Conservation (phyloP, 805 yeast species). For the Kazachstania psychrophila region DNA sequence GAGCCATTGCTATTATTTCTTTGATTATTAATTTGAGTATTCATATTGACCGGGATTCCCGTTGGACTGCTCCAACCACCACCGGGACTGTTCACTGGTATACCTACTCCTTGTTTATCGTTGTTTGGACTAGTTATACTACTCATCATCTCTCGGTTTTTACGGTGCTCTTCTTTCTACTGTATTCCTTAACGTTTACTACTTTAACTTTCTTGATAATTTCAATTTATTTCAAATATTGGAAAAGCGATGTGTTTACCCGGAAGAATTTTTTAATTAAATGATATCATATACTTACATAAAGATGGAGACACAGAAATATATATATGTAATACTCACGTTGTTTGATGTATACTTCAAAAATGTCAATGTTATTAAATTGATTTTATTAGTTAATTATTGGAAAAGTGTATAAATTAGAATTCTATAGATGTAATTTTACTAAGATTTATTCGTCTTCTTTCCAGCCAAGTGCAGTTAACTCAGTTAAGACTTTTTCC, state of each 20-base stretch:
- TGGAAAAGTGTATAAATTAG: neutral
- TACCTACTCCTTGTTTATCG: slow-evolving; percentile 9
- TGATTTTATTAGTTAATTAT: no score
- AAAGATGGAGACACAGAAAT: no score
- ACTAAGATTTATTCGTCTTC: slow-evolving; percentile 21
- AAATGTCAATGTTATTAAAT: no score
- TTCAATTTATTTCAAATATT: neutral
- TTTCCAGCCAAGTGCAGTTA: slow-evolving; percentile 66
- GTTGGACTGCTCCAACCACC: slow-evolving; percentile 2
- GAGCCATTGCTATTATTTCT: neutral
- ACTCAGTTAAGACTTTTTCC: slow-evolving; percentile 65
- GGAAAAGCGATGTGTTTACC: neutral
- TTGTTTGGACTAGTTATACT: neutral
- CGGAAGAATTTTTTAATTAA: no score
- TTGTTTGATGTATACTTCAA: no score
- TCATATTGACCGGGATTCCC: slow-evolving; percentile 11
- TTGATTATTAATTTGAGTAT: slow-evolving; percentile 3
- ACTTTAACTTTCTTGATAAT: no score
- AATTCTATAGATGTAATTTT: neutral
- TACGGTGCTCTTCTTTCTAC: no score
- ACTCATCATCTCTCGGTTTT: no score
- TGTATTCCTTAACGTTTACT: no score
- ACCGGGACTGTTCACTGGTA: slow-evolving; percentile 14
- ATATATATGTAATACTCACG: no score
- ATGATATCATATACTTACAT: no score